Evolutionary conservation across 768 basidiomycete genomes (phyloP).

Genomic region (Lentinula sp.): DNA sequence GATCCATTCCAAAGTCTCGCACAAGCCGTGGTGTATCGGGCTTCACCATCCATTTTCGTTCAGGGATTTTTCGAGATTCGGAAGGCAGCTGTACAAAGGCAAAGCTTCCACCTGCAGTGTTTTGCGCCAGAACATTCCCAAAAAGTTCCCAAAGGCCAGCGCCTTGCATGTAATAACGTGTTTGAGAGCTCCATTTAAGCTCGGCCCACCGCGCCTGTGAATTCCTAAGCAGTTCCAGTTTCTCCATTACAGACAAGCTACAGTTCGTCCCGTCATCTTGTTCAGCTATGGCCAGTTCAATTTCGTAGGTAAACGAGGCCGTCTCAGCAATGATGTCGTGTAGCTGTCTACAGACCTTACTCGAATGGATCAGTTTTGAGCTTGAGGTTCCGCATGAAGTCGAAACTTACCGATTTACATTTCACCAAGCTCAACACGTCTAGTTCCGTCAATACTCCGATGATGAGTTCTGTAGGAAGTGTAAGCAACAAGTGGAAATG

Average conservation of each 20-base stretch:
- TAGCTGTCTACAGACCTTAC: constrained; percentile 1
- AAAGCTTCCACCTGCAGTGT: constrained; percentile 21
- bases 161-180: constrained; percentile 29
- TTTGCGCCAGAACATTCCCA: constrained; percentile 50
- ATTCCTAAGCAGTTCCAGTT: constrained; percentile 30
- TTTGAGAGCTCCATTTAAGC: constrained; percentile 26
- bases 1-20: constrained; percentile 62
- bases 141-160: constrained; percentile 53
- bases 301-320: constrained; percentile 30
- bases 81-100: constrained; percentile 47
- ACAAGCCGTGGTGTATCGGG: constrained; percentile 24
- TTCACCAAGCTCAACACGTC: not conserved
- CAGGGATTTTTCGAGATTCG: constrained; percentile 35
- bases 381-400: not conserved
- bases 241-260: constrained; percentile 20
- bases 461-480: not conserved
- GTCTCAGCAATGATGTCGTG: constrained; percentile 17
- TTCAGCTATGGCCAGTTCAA: constrained; percentile 40
- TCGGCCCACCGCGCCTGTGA: constrained; percentile 33
- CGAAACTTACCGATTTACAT: not conserved
- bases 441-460: not conserved
- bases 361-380: not conserved
- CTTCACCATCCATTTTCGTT: constrained; percentile 36
- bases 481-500: not conserved
- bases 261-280: constrained; percentile 31